These are phyloP conservation scores for Citrullus mucosospermus DNA, from an alignment of 306 rosid genomes.

Conservation along the genomic window DNA sequence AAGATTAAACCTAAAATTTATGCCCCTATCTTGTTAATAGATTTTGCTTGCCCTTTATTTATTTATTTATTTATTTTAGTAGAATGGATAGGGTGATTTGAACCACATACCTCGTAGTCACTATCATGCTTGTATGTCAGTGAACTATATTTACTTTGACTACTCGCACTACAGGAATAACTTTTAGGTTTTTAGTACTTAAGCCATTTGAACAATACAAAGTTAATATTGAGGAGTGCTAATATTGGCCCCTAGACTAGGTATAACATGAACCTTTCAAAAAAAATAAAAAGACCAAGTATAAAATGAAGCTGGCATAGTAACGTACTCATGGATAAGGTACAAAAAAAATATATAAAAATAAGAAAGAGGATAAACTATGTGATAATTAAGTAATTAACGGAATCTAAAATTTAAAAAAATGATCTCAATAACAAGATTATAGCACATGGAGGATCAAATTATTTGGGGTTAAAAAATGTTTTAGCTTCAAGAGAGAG, in stretches of 20 bases:
- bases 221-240: not conserved
- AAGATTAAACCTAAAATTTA: too few species aligned
- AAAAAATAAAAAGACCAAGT: not conserved
- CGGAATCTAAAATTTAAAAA: not conserved
- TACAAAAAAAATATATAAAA: not conserved
- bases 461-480: not conserved
- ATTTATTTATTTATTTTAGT: too few species aligned
- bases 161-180: not conserved
- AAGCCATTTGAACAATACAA: not conserved
- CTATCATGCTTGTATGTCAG: too few species aligned
- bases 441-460: constrained; percentile 3
- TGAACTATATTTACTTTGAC: too few species aligned
- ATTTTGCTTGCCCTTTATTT: too few species aligned
- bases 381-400: not conserved
- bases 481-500: not conserved
- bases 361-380: not conserved
- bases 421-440: not conserved
- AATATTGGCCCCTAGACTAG: not conserved
- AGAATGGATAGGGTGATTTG: too few species aligned
- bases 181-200: not conserved
- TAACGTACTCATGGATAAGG: not conserved
- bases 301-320: not conserved
- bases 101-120: too few species aligned
- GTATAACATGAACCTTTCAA: not conserved
- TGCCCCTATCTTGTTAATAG: not conserved